Conservation (phyloP, 495 filamentous ascomycete species). For the Achaetomiella virescens region DNA sequence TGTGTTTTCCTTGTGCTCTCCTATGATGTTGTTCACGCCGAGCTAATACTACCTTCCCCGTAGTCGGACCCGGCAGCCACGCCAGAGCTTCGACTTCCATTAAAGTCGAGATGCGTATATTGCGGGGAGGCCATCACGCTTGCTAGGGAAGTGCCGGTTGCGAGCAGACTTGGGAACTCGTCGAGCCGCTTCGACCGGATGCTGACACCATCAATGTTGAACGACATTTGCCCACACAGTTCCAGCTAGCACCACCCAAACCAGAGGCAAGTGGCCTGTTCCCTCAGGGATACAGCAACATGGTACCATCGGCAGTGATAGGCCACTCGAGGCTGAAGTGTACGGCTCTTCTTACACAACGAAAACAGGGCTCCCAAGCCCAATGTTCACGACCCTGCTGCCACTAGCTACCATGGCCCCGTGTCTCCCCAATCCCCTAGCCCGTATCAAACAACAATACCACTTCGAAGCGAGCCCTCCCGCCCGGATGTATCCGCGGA, state of each 20-base stretch:
- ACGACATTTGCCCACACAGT: slow-evolving; percentile 28
- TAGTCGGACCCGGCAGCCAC: slow-evolving; percentile 16
- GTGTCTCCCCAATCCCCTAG: slow-evolving; percentile 6
- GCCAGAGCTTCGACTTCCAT: slow-evolving; percentile 18
- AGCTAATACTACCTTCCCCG: background rate
- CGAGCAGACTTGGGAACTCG: slow-evolving; percentile 28
- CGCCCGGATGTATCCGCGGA: background rate
- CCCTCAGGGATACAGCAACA: slow-evolving; percentile 13
- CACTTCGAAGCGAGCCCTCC: slow-evolving; percentile 1
- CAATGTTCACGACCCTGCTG: background rate
- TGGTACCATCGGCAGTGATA: background rate
- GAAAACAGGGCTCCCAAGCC: background rate
- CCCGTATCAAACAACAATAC: background rate
- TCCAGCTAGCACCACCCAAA: slow-evolving; percentile 28
- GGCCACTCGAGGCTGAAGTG: background rate
- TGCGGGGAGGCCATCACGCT: slow-evolving; percentile 27
- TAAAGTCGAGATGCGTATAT: slow-evolving; percentile 23
- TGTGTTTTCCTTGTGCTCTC: background rate
- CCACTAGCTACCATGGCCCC: background rate
- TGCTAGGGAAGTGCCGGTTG: slow-evolving; percentile 27
- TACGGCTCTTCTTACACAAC: background rate
- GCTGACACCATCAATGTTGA: slow-evolving; percentile 33
- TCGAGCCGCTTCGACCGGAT: slow-evolving; percentile 29
- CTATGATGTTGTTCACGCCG: background rate
- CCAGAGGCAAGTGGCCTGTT: slow-evolving; percentile 18